Evolutionary conservation across 1,284 basidiomycete species (phyloP), one percentile per base, ranked within the genome.

Genomic region (Irpex sp.): DNA sequence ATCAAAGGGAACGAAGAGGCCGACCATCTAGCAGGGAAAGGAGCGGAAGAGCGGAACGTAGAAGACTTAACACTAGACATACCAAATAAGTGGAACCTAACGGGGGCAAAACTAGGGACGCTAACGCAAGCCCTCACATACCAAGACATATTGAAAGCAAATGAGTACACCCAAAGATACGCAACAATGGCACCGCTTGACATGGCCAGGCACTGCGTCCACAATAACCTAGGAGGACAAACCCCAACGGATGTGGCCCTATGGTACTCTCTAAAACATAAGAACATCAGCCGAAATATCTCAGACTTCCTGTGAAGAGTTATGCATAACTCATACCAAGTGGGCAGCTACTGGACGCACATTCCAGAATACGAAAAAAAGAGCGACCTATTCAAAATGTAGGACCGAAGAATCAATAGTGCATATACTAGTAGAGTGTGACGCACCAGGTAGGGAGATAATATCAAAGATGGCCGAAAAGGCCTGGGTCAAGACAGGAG

Each of bases 401-500:
- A 58, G 63, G 0, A 53, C 9, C 1, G 58, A 59, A 8, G 75
- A 77, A 36, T 59, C 69, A 0, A 70, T 75, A 63, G 69, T 72
- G 21, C 76, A 77, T 51, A 74, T 75, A 8, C 68, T 76, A 1
- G 62, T 66, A 1, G 59, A 70, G 53, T 77, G 75, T 54, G 43
- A 65, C 4, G 57, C 65, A 0, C 64, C 69, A 1, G 75, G 26
- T 7, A n/a, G 26, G 19, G 11, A 26, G 9, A 6, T 11, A 33
- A 35, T 54, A 26, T 54, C 3, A 8, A 13, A 21, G 17, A 7
- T 21, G 21, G 53, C 26, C 17, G n/a, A 31, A 15, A 13, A 13
- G n/a, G 26, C 19, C 5, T 54, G 53, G 21, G 5, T 31, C 19
- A 26, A 35, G 9, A 54, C 21, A 33, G 19, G 9, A n/a, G 31